Evolutionary conservation across 2,329 filamentous ascomycete species (phyloP).

Genomic region (Blastomyces emzantsi): DNA sequence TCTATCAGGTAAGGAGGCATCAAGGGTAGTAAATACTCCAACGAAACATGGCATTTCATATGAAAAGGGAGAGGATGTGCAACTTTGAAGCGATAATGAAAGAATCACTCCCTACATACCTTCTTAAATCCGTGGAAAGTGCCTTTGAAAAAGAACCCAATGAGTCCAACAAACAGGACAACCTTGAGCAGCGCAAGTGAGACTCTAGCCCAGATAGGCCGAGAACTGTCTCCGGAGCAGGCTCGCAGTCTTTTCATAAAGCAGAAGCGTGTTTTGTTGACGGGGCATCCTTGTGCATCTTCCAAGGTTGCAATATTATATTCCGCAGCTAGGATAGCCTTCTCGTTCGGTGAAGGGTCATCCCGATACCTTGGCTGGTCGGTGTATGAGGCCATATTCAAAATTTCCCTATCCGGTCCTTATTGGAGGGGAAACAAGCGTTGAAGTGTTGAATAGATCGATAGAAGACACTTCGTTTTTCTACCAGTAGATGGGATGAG

Average conservation of each 20-base stretch:
- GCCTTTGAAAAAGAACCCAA: constrained; percentile 2
- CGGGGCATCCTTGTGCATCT: not conserved
- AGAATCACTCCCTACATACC: not conserved
- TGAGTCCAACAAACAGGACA: constrained; percentile 5
- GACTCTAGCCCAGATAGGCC: constrained; percentile 1
- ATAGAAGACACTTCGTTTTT: not conserved
- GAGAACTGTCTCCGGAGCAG: not conserved
- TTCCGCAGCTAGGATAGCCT: not conserved
- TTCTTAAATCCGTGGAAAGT: constrained; percentile 4
- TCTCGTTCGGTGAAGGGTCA: constrained; percentile 6
- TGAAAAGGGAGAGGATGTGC: not conserved
- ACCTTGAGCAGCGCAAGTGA: constrained; percentile 5
- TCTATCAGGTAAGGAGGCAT: not conserved
- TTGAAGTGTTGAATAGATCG: not conserved
- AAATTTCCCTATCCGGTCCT: not conserved
- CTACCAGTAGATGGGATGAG: not conserved
- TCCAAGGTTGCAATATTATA: not conserved
- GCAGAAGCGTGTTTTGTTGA: not conserved
- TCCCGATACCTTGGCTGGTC: constrained; percentile 6
- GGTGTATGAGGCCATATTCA: not conserved
- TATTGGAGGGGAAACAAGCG: not conserved
- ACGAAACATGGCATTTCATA: not conserved
- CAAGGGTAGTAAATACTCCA: not conserved
- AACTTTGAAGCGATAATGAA: not conserved
- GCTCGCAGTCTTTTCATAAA: not conserved